phyloP scores from a whole-genome alignment of 2,329 filamentous ascomycete species.

The Lizonia empirigonia region DNA sequence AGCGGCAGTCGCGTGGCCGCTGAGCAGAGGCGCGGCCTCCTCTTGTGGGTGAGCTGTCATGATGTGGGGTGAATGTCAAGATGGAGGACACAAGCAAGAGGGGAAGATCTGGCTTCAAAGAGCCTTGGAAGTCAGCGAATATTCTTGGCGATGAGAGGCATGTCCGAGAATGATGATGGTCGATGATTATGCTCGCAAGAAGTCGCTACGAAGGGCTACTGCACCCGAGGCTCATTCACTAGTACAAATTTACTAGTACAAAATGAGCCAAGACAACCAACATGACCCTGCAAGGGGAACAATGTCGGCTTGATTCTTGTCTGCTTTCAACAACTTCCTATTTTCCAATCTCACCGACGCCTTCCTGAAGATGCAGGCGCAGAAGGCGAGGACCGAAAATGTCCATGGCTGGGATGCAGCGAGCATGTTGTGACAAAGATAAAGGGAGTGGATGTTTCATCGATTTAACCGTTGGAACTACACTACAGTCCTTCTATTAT shows the following conservation, averaged over 20 bases:
- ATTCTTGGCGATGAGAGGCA: no score
- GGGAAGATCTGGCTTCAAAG: not conserved
- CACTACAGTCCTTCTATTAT: no score
- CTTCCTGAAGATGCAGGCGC: not conserved
- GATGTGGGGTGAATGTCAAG: not conserved
- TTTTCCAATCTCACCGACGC: not conserved
- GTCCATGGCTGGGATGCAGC: not conserved
- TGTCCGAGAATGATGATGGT: not conserved
- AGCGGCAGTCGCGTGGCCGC: not conserved
- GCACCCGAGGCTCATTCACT: conserved; percentile 13
- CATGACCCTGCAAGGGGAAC: not conserved
- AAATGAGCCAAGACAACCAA: no score
- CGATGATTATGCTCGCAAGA: conserved; percentile 10
- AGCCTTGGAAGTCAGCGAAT: no score
- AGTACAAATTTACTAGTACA: no score
- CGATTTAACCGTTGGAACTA: no score
- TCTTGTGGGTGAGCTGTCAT: conserved; percentile 1
- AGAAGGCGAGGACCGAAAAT: not conserved
- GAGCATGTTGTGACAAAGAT: not conserved
- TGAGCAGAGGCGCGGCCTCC: conserved; percentile 7
- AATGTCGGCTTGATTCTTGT: not conserved
- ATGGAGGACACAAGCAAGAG: not conserved
- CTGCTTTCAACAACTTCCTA: not conserved
- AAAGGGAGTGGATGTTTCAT: not conserved
- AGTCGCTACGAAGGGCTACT: conserved; percentile 14